phyloP scores from a whole-genome alignment of 441 rosid species.

The Arabidopsis lyrata region DNA sequence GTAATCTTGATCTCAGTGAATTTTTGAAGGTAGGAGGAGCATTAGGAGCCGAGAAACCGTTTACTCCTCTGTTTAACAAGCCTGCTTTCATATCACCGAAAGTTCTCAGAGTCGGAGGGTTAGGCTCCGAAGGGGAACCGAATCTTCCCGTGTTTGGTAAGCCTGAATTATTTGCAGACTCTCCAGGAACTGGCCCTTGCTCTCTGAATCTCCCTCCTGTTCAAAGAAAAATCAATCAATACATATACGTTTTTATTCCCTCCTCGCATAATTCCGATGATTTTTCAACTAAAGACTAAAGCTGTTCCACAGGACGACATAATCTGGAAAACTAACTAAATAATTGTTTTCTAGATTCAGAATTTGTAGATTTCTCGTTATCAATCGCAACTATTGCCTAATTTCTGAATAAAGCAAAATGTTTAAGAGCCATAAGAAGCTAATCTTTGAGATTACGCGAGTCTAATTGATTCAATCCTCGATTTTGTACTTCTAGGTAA shows the following conservation, averaged over 20 bases:
- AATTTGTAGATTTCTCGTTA: neutral
- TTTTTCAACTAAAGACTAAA: conserved; percentile 2
- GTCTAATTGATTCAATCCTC: neutral
- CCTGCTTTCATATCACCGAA: conserved; percentile 35
- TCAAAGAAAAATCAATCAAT: conserved; percentile 21
- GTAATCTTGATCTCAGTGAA: conserved; percentile 27
- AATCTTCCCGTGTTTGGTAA: neutral
- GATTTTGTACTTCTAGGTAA: too few relatives aligned
- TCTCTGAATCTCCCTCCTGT: conserved; percentile 37
- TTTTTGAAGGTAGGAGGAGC: conserved; percentile 31
- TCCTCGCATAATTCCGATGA: neutral
- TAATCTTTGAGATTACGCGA: neutral
- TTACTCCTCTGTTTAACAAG: conserved; percentile 19
- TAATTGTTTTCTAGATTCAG: neutral
- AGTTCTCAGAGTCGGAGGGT: conserved; percentile 5
- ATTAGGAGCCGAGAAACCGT: conserved; percentile 15
- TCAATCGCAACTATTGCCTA: neutral
- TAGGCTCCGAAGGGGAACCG: neutral
- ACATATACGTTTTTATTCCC: neutral
- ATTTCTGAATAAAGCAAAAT: neutral
- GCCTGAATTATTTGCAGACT: conserved; percentile 28
- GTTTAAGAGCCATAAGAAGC: neutral
- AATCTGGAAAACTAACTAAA: neutral
- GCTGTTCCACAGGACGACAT: neutral
- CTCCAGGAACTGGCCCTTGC: conserved; percentile 9